These are phyloP conservation scores for Colletotrichum spaethianum DNA, from an alignment of 2,329 filamentous ascomycete genomes.

Conservation along the genomic window DNA sequence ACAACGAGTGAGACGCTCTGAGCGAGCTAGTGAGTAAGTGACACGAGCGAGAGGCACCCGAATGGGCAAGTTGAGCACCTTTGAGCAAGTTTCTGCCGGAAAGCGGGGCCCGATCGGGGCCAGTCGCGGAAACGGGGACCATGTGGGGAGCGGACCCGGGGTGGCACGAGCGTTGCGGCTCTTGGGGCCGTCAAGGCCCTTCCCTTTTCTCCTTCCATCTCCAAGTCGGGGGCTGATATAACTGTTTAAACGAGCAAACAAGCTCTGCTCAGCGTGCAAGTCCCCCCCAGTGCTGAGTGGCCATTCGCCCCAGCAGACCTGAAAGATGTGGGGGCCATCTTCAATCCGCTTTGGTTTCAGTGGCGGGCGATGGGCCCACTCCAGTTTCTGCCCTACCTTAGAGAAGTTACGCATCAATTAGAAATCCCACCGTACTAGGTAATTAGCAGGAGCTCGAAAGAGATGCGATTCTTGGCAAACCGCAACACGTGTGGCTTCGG, in stretches of 20 bases:
- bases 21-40: neutral
- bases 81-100: slow-evolving; percentile 53
- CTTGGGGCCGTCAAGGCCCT: slow-evolving; percentile 13
- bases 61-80: slow-evolving; percentile 50
- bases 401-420: too few species aligned
- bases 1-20: neutral
- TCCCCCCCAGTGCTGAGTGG: too few species aligned
- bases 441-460: neutral
- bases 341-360: too few species aligned
- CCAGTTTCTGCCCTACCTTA: too few species aligned
- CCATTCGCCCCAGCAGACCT: too few species aligned
- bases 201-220: neutral
- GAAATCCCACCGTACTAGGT: too few species aligned
- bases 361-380: too few species aligned
- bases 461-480: neutral
- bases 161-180: slow-evolving; percentile 28
- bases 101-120: slow-evolving; percentile 22
- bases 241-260: neutral
- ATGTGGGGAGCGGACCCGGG: neutral
- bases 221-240: neutral
- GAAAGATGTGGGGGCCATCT: too few species aligned
- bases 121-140: neutral
- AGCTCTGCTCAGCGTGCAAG: too few species aligned
- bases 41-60: neutral
- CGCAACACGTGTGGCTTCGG: neutral